Base-by-base conservation (phyloP, 805 yeast species). In the Tanozyma kutaoensis region DNA sequence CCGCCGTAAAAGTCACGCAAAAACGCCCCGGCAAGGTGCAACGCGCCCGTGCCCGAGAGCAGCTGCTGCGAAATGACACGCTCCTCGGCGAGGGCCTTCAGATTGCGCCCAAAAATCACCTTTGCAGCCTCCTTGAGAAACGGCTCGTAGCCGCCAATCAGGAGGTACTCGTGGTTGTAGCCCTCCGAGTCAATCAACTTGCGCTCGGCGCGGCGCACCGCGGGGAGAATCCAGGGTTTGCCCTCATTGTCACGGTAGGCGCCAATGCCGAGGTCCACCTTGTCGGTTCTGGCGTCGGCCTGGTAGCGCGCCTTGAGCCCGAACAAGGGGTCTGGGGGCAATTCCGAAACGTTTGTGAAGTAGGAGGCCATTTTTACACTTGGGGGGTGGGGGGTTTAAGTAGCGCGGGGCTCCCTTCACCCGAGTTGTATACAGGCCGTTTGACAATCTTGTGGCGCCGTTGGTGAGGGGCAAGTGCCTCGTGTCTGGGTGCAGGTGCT, bases 301-400 rank as follows among this genome's bases (percentile, higher is more conserved):
- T 50, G 43, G 44, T 55, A 72, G 46, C 88, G 63, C 23, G 76
- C 75, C 51, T 77, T 79, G 37, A 85, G 66, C 6, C 79, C 91
- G 42, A 85, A 86, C 28, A 85, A 66, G 5, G 95, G 85, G 52
- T 85, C 96, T 17, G 88, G 78, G 15, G 95, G 94, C 33, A 78
- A 56, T 41, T 66, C 69, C 26, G 63, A 64, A 37, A 79, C 62
- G 37, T 63, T 58, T 27, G 71, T 50, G 37, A 66, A 67, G n/a
- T n/a, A n/a, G n/a, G n/a, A n/a, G n/a, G n/a, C n/a, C n/a, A n/a
- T n/a, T n/a, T n/a, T n/a, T n/a, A n/a, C n/a, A n/a, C n/a, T n/a
- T n/a, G n/a, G n/a, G n/a, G n/a, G n/a, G n/a, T n/a, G n/a, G n/a
- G n/a, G n/a, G n/a, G n/a, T n/a, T n/a, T n/a, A n/a, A n/a, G n/a